Percentiles rank a stretch among this genome's conserved stretches.
phyloP scores from a whole-genome alignment of 148 eudicot genomes.

The Fagopyrum esculentum region DNA sequence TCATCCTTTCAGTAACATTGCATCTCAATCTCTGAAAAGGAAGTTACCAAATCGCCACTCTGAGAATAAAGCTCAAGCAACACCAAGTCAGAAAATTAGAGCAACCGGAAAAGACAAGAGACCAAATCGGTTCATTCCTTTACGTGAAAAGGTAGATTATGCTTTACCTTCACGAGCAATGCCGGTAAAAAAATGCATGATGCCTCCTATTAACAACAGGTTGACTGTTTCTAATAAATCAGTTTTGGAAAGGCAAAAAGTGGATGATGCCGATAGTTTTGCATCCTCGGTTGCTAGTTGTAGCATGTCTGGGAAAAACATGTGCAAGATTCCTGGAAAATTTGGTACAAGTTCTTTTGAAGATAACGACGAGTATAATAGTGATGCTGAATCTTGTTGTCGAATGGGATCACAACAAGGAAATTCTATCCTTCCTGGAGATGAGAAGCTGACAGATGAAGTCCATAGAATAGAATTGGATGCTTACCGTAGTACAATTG shows the following conservation, averaged over 20 bases:
- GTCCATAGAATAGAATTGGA: slow-evolving; percentile 79
- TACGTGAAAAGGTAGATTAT: slow-evolving; percentile 59
- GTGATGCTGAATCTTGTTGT: slow-evolving; percentile 72
- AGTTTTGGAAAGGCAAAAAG: slow-evolving; percentile 33
- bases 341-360: slow-evolving; percentile 16
- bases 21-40: slow-evolving; percentile 37
- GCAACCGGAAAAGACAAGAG: slow-evolving; percentile 20
- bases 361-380: slow-evolving; percentile 31
- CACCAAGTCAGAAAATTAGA: slow-evolving; percentile 26
- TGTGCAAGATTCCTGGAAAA: slow-evolving; percentile 20
- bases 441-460: slow-evolving; percentile 41
- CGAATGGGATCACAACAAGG: slow-evolving; percentile 33
- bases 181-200: slow-evolving; percentile 31
- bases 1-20: slow-evolving; percentile 19
- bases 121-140: slow-evolving; percentile 19
- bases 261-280: slow-evolving; percentile 34
- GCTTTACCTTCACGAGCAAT: slow-evolving; percentile 32
- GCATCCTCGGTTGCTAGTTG: slow-evolving; percentile 76
- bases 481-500: slow-evolving; percentile 70
- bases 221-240: slow-evolving; percentile 27
- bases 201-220: slow-evolving; percentile 24
- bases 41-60: slow-evolving; percentile 20
- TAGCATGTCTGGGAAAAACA: slow-evolving; percentile 36
- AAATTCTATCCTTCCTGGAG: slow-evolving; percentile 22
- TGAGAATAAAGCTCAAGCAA: slow-evolving; percentile 27